These are phyloP conservation scores for Lactifluus hygrophoroides DNA, from an alignment of 768 basidiomycete species.

Conservation along the genomic window DNA sequence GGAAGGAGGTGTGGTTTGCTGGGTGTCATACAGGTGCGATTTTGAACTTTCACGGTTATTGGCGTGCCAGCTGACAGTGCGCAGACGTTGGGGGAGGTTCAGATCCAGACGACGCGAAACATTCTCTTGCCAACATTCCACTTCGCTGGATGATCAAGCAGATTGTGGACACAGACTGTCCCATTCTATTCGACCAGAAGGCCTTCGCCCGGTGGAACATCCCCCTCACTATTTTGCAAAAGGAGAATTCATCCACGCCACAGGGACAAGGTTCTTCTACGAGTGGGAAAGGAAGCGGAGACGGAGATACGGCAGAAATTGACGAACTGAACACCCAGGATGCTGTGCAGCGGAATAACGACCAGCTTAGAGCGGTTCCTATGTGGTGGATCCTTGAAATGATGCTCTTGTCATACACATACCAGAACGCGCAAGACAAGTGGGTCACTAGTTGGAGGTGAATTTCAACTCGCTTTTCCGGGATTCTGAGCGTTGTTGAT, in stretches of 20 bases:
- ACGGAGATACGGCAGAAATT: not conserved
- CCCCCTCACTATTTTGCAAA: not conserved
- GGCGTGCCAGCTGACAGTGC: not conserved
- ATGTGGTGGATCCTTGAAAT: constrained; percentile 73
- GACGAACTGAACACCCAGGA: constrained; percentile 18
- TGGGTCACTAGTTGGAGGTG: constrained; percentile 54
- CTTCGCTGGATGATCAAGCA: constrained; percentile 20
- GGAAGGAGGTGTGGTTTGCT: constrained; percentile 19
- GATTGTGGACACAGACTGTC: not conserved
- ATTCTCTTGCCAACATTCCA: constrained; percentile 15
- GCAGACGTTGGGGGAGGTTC: constrained; percentile 18
- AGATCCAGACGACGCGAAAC: not conserved
- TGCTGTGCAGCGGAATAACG: constrained; percentile 45
- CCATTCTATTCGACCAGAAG: constrained; percentile 3
- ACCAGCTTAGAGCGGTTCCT: constrained; percentile 36
- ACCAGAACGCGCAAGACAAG: constrained; percentile 45
- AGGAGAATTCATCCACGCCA: not conserved
- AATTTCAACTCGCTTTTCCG: constrained; percentile 22
- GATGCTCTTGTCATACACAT: constrained; percentile 43
- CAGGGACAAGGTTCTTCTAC: not conserved
- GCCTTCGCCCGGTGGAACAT: constrained; percentile 14
- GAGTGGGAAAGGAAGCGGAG: not conserved
- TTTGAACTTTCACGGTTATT: not conserved
- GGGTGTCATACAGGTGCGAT: constrained; percentile 18
- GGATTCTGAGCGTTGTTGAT: not conserved